A percentile compares a stretch with the other conserved stretches of the same genome.
phyloP scores from a whole-genome alignment of 2,329 filamentous ascomycete genomes.

The Amylocarpus encephaloides region DNA sequence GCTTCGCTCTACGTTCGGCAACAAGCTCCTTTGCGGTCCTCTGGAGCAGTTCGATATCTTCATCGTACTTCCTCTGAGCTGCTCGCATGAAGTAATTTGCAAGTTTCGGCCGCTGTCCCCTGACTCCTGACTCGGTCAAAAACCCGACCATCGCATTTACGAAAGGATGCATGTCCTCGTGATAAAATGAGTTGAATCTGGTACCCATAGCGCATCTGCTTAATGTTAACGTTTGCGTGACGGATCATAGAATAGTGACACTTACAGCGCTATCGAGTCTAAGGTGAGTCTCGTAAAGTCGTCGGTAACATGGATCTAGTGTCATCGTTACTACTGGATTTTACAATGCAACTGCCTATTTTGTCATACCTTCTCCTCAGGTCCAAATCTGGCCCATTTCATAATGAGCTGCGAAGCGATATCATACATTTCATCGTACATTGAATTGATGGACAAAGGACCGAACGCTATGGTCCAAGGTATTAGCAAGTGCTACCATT shows the following conservation, averaged over 20 bases:
- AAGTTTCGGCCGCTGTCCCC: constrained; percentile 41
- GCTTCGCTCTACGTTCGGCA: constrained; percentile 48
- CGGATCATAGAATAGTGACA: neutral
- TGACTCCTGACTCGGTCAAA: constrained; percentile 49
- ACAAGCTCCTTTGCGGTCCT: constrained; percentile 55
- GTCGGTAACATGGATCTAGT: constrained; percentile 50
- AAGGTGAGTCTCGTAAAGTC: constrained; percentile 67
- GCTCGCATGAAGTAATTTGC: constrained; percentile 43
- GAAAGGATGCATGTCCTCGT: constrained; percentile 63
- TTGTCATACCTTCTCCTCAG: constrained; percentile 34
- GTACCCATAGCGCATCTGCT: constrained; percentile 59
- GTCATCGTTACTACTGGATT: neutral
- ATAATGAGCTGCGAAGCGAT: constrained; percentile 58
- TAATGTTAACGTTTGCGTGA: neutral
- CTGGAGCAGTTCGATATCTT: constrained; percentile 50
- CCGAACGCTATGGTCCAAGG: constrained; percentile 54
- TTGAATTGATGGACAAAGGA: constrained; percentile 49
- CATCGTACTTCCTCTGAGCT: constrained; percentile 40
- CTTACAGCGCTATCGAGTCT: constrained; percentile 58
- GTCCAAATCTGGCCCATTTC: constrained; percentile 62
- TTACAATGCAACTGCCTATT: neutral
- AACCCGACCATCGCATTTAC: constrained; percentile 60
- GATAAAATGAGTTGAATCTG: constrained; percentile 73
- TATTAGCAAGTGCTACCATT: neutral
- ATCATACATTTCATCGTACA: constrained; percentile 67